phyloP scores from a whole-genome alignment of 2,329 filamentous ascomycete genomes.

The Sporothrix pallida region DNA sequence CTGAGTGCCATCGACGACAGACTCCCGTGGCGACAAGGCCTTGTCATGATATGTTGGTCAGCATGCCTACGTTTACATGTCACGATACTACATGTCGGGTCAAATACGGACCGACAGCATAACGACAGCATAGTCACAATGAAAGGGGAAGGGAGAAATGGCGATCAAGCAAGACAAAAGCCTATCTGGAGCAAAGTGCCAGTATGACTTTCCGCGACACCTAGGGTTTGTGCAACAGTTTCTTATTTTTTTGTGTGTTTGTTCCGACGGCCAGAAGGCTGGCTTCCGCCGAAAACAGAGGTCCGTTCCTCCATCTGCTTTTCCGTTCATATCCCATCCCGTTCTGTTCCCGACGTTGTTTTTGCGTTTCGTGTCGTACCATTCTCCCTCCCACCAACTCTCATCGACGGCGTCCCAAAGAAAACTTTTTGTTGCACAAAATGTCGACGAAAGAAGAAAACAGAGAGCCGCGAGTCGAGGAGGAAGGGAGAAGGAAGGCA shows the following conservation, averaged over 20 bases:
- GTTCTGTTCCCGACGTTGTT: neutral
- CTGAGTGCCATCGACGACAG: too few species aligned
- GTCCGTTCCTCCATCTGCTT: constrained; percentile 22
- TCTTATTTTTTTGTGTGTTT: constrained; percentile 36
- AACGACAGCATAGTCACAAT: constrained; percentile 39
- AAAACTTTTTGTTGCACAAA: constrained; percentile 29
- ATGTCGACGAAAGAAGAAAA: constrained; percentile 22
- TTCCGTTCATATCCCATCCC: neutral
- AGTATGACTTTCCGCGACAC: constrained; percentile 83
- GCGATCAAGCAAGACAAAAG: constrained; percentile 79
- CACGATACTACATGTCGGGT: constrained; percentile 36
- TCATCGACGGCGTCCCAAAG: constrained; percentile 24
- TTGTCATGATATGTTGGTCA: too few species aligned
- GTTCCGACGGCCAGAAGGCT: constrained; percentile 2
- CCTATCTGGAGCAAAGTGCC: constrained; percentile 61
- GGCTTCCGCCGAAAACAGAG: neutral
- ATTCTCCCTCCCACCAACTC: neutral
- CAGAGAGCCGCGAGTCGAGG: constrained; percentile 6
- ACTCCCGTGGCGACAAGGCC: too few species aligned
- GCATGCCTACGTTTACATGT: neutral
- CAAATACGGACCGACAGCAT: constrained; percentile 38
- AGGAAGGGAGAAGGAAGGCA: neutral
- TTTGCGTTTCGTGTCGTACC: constrained; percentile 22
- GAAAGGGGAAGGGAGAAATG: constrained; percentile 56
- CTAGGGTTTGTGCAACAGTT: constrained; percentile 62